Evolutionary conservation across 306 rosid species (phyloP).

Genomic region (Benincasa hispida): DNA sequence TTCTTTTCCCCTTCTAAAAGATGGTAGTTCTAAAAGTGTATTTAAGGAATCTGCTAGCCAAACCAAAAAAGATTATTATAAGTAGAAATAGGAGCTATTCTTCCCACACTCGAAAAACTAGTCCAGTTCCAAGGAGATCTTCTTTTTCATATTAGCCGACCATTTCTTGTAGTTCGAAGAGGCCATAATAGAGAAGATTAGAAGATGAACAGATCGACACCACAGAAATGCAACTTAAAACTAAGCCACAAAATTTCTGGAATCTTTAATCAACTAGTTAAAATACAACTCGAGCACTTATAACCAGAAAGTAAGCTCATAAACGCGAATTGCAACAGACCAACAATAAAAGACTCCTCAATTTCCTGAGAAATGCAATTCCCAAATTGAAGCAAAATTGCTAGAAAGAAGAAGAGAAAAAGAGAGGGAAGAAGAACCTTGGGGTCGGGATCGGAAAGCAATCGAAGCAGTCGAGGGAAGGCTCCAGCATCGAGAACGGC

Average conservation of each 20-base stretch:
- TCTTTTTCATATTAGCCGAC: neutral
- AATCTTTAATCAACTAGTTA: neutral
- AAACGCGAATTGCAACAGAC: neutral
- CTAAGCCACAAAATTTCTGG: neutral
- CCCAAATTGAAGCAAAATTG: neutral
- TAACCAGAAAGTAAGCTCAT: neutral
- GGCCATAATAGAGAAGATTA: too few relatives aligned
- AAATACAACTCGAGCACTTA: neutral
- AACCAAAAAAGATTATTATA: neutral
- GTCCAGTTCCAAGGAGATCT: neutral
- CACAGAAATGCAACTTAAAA: neutral
- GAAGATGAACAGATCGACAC: neutral
- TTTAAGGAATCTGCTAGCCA: neutral
- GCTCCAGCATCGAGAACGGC: slow-evolving; percentile 80
- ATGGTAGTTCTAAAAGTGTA: neutral
- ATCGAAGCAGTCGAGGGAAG: slow-evolving; percentile 43
- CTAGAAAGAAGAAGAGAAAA: neutral
- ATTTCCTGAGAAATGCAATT: neutral
- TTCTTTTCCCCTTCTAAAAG: neutral
- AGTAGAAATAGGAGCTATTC: neutral
- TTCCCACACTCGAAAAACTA: neutral
- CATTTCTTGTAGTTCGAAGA: neutral
- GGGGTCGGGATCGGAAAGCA: slow-evolving; percentile 47
- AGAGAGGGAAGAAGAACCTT: slow-evolving; percentile 32
- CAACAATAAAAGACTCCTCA: neutral